Conservation (phyloP, 2,329 filamentous ascomycete species). For the Calycina herbarum region DNA sequence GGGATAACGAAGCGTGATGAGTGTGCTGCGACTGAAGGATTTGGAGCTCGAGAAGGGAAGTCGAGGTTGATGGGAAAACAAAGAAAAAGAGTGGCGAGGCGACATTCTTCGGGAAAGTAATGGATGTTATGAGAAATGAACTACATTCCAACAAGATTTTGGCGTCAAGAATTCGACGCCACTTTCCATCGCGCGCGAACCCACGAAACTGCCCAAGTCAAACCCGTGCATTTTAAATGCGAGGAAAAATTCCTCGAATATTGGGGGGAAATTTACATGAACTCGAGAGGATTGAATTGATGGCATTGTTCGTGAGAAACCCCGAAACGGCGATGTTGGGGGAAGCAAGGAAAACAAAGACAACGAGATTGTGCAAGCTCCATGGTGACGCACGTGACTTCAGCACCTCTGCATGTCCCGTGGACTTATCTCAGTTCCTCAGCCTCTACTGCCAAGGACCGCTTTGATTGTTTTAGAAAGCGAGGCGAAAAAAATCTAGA, state of each 20-base stretch:
- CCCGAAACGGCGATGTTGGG: background rate
- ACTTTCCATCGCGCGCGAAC: background rate
- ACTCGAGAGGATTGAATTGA: background rate
- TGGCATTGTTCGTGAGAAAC: background rate
- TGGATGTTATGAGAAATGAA: constrained; percentile 9
- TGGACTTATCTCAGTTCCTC: no score
- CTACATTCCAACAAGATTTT: constrained; percentile 8
- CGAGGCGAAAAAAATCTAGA: no score
- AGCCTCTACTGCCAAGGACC: no score
- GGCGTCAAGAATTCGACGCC: constrained; percentile 3
- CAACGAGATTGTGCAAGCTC: background rate
- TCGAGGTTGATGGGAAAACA: constrained; percentile 4
- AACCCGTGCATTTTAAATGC: background rate
- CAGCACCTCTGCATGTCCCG: no score
- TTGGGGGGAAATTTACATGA: background rate
- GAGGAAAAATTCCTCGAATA: background rate
- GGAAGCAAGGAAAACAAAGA: constrained; percentile 1
- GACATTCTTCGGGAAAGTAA: constrained; percentile 12
- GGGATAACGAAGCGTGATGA: background rate
- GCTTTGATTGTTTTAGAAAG: no score
- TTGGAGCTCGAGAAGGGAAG: background rate
- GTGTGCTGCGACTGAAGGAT: background rate
- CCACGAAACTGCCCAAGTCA: background rate
- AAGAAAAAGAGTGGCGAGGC: background rate
- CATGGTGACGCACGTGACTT: background rate